A percentile compares a stretch with the other conserved stretches of the same genome.
These are phyloP conservation scores for Nicotiana noctiflora DNA, from an alignment of 257 asterid species.

Conservation along the genomic window DNA sequence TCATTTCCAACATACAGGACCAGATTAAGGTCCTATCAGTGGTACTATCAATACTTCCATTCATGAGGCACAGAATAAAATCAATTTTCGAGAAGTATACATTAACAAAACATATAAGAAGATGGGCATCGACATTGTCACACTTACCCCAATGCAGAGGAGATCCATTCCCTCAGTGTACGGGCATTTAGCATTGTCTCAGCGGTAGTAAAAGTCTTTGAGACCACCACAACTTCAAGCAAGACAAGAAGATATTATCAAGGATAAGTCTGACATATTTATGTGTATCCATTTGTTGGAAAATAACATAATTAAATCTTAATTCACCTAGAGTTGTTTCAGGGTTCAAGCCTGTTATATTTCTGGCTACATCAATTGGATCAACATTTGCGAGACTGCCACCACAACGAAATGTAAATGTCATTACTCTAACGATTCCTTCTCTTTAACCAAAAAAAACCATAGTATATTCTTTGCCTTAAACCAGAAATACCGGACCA, in stretches of 20 bases:
- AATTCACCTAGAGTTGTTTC: slow-evolving; percentile 86
- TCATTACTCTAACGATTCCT: neutral
- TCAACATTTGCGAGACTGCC: slow-evolving; percentile 97
- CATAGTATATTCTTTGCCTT: neutral
- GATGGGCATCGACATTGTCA: neutral
- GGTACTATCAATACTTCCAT: neutral
- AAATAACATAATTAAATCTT: neutral
- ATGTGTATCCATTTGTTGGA: neutral
- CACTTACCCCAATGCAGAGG: slow-evolving; percentile 82
- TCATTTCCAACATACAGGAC: neutral
- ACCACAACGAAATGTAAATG: slow-evolving; percentile 9
- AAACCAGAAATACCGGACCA: neutral
- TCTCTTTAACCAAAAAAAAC: neutral
- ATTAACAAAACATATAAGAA: neutral
- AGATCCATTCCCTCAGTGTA: slow-evolving; percentile 95
- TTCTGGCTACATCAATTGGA: slow-evolving; percentile 89
- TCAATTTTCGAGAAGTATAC: neutral
- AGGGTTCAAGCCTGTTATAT: slow-evolving; percentile 77
- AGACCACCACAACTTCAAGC: slow-evolving; percentile 85
- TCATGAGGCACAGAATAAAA: neutral
- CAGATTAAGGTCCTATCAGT: neutral
- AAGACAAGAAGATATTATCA: slow-evolving; percentile 7
- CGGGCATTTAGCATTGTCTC: slow-evolving; percentile 99
- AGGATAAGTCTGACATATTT: neutral
- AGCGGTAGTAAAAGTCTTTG: slow-evolving; percentile 97